phyloP scores from a whole-genome alignment of 2,329 filamentous ascomycete species.

The Mollisia scopiformis region DNA sequence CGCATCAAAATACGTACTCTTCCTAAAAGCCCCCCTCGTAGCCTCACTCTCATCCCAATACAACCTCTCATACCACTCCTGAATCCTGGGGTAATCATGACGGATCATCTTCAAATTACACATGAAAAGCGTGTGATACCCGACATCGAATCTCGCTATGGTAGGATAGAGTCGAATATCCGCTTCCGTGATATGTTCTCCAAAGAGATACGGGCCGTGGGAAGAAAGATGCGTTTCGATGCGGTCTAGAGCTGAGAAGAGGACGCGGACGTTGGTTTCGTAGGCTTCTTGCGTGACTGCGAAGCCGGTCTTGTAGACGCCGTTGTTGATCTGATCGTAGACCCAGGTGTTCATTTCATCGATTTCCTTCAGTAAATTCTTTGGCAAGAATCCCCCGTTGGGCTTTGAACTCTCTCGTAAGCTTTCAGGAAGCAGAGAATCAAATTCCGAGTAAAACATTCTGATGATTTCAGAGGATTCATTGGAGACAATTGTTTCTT shows the following conservation, averaged over 20 bases:
- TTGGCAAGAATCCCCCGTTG: conserved; percentile 11
- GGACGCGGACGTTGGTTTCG: conserved; percentile 66
- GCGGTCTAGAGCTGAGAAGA: conserved; percentile 78
- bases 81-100: conserved; percentile 59
- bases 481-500: conserved; percentile 72
- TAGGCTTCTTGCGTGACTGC: conserved; percentile 82
- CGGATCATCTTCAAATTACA: conserved; percentile 66
- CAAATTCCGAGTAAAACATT: conserved; percentile 69
- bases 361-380: conserved; percentile 7
- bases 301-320: conserved; percentile 75
- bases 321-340: conserved; percentile 71
- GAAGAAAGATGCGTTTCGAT: conserved; percentile 70
- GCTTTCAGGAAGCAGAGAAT: conserved; percentile 17
- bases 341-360: conserved; percentile 69
- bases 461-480: conserved; percentile 81
- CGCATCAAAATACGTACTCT: neutral
- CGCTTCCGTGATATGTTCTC: conserved; percentile 66
- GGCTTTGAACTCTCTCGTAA: conserved; percentile 11
- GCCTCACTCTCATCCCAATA: neutral
- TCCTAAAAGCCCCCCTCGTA: neutral
- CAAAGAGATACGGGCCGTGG: conserved; percentile 57
- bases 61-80: neutral
- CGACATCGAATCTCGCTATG: conserved; percentile 67
- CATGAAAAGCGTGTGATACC: conserved; percentile 66
- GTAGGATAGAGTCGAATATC: conserved; percentile 71